Conservation (phyloP, 257 asterid species). For the Orobanche coerulescens region DNA sequence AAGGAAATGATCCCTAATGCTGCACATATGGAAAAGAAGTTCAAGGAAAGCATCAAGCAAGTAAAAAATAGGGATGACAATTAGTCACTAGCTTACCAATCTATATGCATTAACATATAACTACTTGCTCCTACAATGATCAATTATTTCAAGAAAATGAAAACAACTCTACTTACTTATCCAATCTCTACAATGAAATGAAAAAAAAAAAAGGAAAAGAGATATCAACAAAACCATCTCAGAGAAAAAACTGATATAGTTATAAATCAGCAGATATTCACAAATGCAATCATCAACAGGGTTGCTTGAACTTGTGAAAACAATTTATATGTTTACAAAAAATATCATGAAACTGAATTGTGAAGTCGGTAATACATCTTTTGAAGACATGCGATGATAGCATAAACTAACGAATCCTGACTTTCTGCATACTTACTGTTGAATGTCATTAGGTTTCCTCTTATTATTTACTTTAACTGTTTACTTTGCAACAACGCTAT, state of each 20-base stretch:
- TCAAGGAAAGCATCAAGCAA: background rate
- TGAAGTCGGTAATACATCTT: background rate
- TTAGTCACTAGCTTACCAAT: slow-evolving; percentile 6
- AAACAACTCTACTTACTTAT: background rate
- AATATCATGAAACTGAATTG: slow-evolving; percentile 4
- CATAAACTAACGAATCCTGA: background rate
- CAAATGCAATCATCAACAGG: background rate
- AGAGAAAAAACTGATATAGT: no score
- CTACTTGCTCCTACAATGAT: background rate
- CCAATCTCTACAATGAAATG: background rate
- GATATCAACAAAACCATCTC: background rate
- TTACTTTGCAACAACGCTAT: background rate
- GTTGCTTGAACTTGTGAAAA: background rate
- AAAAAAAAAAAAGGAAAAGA: no score
- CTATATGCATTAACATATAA: slow-evolving; percentile 9
- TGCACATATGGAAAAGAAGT: slow-evolving; percentile 14
- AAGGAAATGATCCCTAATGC: slow-evolving; percentile 20
- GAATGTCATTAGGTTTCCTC: background rate
- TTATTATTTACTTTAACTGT: background rate
- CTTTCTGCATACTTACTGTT: slow-evolving; percentile 4
- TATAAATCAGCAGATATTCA: no score
- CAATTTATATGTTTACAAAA: background rate
- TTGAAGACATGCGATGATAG: background rate
- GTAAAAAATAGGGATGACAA: background rate
- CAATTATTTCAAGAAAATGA: background rate